Conservation (phyloP, 108 stramenopile species). For the Nitzschia sp. region DNA sequence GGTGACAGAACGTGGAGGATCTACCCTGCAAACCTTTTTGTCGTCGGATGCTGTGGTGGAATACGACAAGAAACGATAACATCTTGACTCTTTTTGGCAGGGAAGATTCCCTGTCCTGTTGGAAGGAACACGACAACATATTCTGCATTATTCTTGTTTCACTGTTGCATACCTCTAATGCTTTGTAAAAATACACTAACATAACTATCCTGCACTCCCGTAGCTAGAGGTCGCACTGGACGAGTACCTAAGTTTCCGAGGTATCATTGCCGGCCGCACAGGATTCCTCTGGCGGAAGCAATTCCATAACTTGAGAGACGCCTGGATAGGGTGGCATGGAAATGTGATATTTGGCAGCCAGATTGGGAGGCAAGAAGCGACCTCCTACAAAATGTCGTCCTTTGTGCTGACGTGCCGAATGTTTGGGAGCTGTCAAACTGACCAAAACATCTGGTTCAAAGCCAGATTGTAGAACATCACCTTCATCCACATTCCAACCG, state of each 20-base stretch:
- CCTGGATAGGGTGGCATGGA: constrained; percentile 82
- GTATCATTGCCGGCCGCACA: background rate
- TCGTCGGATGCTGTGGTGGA: constrained; percentile 9
- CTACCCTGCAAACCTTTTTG: constrained; percentile 21
- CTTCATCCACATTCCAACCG: constrained; percentile 91
- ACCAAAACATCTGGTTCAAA: constrained; percentile 80
- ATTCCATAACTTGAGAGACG: constrained; percentile 70
- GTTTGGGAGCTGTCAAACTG: constrained; percentile 93
- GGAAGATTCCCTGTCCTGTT: background rate
- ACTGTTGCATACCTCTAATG: too few species aligned
- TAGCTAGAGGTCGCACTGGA: too few species aligned
- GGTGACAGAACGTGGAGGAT: constrained; percentile 19
- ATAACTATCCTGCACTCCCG: too few species aligned
- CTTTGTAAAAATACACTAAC: too few species aligned
- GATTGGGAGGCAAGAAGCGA: constrained; percentile 82
- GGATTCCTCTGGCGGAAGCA: constrained; percentile 15
- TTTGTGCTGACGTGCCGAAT: constrained; percentile 61
- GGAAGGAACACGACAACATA: too few species aligned
- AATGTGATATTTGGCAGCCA: constrained; percentile 82
- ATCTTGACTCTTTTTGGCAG: background rate
- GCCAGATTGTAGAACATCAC: constrained; percentile 43
- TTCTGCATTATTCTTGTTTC: background rate
- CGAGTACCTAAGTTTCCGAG: too few species aligned
- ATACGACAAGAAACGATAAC: background rate
- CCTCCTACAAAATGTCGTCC: constrained; percentile 94